Percentiles rank a stretch among this genome's conserved stretches.
These are phyloP conservation scores for Cercophora scortea DNA, from an alignment of 495 filamentous ascomycete genomes.

Conservation along the genomic window DNA sequence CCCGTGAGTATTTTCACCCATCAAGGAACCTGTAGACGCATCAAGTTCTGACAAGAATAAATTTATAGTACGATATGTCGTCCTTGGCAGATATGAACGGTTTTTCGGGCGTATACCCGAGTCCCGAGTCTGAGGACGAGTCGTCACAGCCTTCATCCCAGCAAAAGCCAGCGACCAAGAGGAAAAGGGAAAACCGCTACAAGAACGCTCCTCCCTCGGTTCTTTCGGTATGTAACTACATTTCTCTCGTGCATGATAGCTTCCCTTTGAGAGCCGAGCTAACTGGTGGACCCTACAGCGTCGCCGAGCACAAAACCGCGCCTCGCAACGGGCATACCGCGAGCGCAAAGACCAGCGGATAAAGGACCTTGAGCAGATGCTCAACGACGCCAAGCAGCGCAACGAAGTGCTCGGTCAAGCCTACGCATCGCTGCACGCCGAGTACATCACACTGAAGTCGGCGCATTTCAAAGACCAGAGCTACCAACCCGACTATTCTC, in stretches of 20 bases:
- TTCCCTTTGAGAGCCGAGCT: not conserved
- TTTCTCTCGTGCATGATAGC: not conserved
- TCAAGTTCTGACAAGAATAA: not conserved
- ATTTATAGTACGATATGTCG: conserved; percentile 29
- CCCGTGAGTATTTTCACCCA: conserved; percentile 18
- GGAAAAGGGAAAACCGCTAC: conserved; percentile 42
- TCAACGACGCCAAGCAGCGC: conserved; percentile 45
- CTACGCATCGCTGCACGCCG: conserved; percentile 31
- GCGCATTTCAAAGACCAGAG: conserved; percentile 16
- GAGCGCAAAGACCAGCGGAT: conserved; percentile 80
- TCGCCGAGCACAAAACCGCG: conserved; percentile 50
- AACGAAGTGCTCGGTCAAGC: conserved; percentile 35
- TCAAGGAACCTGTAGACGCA: not conserved
- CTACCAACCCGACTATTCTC: conserved; percentile 15
- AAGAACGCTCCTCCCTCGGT: conserved; percentile 43
- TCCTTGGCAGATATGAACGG: conserved; percentile 15
- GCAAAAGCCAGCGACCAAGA: conserved; percentile 33
- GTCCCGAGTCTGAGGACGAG: conserved; percentile 29
- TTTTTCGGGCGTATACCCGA: conserved; percentile 27
- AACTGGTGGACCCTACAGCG: conserved; percentile 24
- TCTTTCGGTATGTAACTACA: conserved; percentile 30
- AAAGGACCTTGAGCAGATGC: conserved; percentile 71
- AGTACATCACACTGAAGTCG: conserved; percentile 32
- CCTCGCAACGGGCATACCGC: conserved; percentile 69
- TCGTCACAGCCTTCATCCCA: conserved; percentile 22